Conservation (phyloP, 2,329 filamentous ascomycete genomes). For the Lasiodiplodia hormozganensis region DNA sequence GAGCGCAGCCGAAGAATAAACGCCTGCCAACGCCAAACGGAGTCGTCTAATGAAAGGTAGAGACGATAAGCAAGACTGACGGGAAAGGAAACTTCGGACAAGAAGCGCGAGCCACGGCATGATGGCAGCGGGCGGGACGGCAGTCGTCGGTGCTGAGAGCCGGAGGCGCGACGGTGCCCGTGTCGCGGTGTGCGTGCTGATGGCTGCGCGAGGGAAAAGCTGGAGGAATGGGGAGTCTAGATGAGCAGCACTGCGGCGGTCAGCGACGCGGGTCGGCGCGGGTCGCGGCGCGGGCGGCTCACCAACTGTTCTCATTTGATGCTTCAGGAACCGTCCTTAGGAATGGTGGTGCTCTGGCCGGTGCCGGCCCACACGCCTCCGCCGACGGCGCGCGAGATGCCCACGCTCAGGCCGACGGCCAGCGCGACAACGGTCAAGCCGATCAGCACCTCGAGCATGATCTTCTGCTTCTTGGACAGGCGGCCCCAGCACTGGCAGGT, state of each 20-base stretch:
- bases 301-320: slow-evolving; percentile 4
- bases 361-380: slow-evolving; percentile 54
- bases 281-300: neutral
- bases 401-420: slow-evolving; percentile 56
- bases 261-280: neutral
- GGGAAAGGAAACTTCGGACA: neutral
- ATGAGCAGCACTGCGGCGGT: slow-evolving; percentile 10
- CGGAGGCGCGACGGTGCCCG: slow-evolving; percentile 20
- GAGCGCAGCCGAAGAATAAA: slow-evolving; percentile 19
- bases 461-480: slow-evolving; percentile 52
- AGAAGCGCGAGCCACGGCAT: slow-evolving; percentile 4
- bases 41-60: slow-evolving; percentile 14
- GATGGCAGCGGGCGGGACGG: neutral
- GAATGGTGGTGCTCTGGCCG: slow-evolving; percentile 46
- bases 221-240: neutral
- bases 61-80: neutral
- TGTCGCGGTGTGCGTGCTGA: slow-evolving; percentile 5
- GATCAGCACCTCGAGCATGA: slow-evolving; percentile 54
- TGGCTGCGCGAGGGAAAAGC: slow-evolving; percentile 20
- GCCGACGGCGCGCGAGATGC: slow-evolving; percentile 57
- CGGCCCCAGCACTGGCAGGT: slow-evolving; percentile 50
- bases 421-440: slow-evolving; percentile 54
- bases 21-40: slow-evolving; percentile 24
- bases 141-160: slow-evolving; percentile 15
- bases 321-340: slow-evolving; percentile 24